phyloP scores from a whole-genome alignment of 2,329 filamentous ascomycete species.

The Beauveria varroae region DNA sequence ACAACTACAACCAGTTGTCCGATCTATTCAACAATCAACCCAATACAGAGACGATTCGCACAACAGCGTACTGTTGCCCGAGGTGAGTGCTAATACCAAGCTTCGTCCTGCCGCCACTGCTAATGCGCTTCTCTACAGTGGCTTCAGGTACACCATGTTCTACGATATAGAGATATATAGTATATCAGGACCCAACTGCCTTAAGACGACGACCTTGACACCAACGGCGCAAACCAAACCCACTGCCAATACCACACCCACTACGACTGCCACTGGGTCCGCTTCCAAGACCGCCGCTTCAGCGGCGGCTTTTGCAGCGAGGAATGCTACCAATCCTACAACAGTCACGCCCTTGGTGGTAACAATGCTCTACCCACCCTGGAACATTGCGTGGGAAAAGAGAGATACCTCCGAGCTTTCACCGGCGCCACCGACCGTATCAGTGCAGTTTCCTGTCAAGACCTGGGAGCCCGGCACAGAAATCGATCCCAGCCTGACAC shows the following conservation, averaged over 20 bases:
- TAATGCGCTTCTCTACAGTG: neutral
- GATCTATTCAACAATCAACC: conserved; percentile 1
- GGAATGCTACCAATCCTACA: neutral
- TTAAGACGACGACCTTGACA: neutral
- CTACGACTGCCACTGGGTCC: neutral
- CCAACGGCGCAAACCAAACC: neutral
- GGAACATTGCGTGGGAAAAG: conserved; percentile 9
- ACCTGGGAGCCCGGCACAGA: conserved; percentile 10
- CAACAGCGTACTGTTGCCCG: conserved; percentile 8
- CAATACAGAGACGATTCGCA: conserved; percentile 6
- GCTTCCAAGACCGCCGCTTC: neutral
- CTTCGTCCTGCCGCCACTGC: neutral
- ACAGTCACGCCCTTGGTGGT: neutral
- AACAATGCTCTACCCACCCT: conserved; percentile 4
- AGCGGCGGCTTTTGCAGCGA: neutral
- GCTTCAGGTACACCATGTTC: conserved; percentile 1
- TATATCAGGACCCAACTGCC: conserved; percentile 2
- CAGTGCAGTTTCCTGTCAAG: conserved; percentile 1
- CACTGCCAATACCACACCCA: neutral
- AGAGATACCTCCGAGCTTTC: neutral
- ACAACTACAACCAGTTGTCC: conserved; percentile 5
- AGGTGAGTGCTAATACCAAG: neutral
- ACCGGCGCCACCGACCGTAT: conserved; percentile 1
- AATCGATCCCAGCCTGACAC: conserved; percentile 1
- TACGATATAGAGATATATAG: neutral